Percentiles rank a stretch among this genome's conserved stretches.
phyloP scores from a whole-genome alignment of 2,329 filamentous ascomycete genomes.

The Aspergillus chevalieri region DNA sequence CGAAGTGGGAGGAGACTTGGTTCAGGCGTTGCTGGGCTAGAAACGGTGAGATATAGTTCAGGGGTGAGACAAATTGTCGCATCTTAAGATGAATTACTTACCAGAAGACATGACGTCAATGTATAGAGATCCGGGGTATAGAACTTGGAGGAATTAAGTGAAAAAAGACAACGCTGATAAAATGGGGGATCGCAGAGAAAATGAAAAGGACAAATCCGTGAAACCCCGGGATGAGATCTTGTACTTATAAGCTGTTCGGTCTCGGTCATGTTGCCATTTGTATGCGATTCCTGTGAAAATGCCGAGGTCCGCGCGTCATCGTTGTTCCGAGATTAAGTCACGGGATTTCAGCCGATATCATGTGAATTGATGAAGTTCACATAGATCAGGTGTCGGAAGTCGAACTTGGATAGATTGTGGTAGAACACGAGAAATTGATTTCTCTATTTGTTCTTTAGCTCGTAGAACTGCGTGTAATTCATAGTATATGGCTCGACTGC shows the following conservation, averaged over 20 bases:
- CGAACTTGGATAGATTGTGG: no score
- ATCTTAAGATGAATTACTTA: conserved; percentile 16
- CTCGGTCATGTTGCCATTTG: conserved; percentile 16
- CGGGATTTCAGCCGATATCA: conserved; percentile 18
- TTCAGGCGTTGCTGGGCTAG: conserved; percentile 54
- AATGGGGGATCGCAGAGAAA: conserved; percentile 1
- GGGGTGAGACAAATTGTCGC: neutral
- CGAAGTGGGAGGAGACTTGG: conserved; percentile 54
- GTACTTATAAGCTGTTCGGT: conserved; percentile 9
- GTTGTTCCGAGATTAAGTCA: conserved; percentile 21
- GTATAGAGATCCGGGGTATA: neutral
- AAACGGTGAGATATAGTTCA: neutral
- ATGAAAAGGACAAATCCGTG: conserved; percentile 3
- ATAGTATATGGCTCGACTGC: neutral
- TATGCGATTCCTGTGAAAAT: conserved; percentile 17
- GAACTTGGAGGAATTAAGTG: neutral
- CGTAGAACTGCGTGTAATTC: neutral
- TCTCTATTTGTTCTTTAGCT: no score
- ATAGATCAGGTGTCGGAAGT: no score
- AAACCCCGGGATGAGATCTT: conserved; percentile 2
- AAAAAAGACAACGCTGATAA: conserved; percentile 1
- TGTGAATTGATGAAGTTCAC: conserved; percentile 11
- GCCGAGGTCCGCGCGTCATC: conserved; percentile 26
- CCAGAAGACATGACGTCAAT: conserved; percentile 38
- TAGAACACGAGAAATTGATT: no score